phyloP scores from a whole-genome alignment of 805 yeast species.

The Cyberlindnera misumaiensis region DNA sequence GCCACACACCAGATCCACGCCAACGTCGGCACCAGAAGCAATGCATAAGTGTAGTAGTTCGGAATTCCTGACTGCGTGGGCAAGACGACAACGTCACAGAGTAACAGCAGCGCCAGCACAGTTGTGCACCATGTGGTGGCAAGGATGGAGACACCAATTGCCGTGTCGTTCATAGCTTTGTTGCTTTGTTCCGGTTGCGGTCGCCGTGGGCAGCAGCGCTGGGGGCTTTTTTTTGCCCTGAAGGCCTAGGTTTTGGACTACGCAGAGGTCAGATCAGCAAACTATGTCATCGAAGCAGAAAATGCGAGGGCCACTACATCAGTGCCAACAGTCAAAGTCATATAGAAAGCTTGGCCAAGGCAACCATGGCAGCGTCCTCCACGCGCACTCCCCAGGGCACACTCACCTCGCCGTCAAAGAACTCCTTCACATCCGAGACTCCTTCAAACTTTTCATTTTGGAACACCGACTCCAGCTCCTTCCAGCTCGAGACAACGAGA shows the following conservation, averaged over 20 bases:
- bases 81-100: conserved; percentile 8
- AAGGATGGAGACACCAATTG: conserved; percentile 4
- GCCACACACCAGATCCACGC: conserved; percentile 65
- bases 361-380: conserved; percentile 66
- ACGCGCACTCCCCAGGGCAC: conserved; percentile 53
- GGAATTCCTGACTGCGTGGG: conserved; percentile 4
- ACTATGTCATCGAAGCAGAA: too few species aligned
- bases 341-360: conserved; percentile 32
- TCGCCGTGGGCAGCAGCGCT: too few species aligned
- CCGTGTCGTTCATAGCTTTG: too few species aligned
- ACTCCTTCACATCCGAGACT: conserved; percentile 46
- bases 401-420: conserved; percentile 59
- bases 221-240: too few species aligned
- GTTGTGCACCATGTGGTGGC: conserved; percentile 8
- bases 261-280: too few species aligned
- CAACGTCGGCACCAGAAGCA: conserved; percentile 28
- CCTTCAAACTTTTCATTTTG: conserved; percentile 46
- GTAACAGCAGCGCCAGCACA: conserved; percentile 5
- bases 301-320: too few species aligned
- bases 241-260: too few species aligned
- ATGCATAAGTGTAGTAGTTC: conserved; percentile 29
- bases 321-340: too few species aligned
- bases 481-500: conserved; percentile 58
- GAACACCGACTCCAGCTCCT: conserved; percentile 49
- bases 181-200: too few species aligned